Conservation (phyloP, 2,329 filamentous ascomycete genomes). For the Fusarium paranaense region DNA sequence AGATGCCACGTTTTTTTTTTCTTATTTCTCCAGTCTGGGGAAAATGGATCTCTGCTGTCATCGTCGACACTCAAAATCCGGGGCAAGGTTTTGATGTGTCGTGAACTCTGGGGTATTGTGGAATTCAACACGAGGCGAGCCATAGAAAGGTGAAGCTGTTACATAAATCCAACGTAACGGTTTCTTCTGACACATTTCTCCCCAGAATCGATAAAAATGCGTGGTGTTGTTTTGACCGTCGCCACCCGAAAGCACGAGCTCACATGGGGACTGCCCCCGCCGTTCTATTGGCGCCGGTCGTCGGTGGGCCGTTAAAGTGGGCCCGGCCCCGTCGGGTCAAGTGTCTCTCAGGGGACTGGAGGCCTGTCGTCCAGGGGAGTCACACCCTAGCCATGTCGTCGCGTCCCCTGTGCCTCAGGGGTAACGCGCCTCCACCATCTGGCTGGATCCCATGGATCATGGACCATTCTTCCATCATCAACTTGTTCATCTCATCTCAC, state of each 20-base stretch:
- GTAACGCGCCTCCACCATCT: neutral
- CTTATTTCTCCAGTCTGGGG: conserved; percentile 22
- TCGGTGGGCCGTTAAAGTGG: conserved; percentile 1
- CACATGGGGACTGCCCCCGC: neutral
- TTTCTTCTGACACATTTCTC: conserved; percentile 13
- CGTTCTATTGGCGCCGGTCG: neutral
- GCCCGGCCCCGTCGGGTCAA: neutral
- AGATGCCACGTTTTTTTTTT: neutral
- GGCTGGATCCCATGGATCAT: neutral
- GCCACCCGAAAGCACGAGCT: conserved; percentile 1
- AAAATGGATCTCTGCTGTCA: conserved; percentile 15
- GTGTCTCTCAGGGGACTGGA: neutral
- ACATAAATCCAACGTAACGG: conserved; percentile 43
- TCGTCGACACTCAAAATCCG: neutral
- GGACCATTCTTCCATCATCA: neutral
- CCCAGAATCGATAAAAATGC: neutral
- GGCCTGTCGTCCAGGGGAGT: neutral
- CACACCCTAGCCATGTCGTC: neutral
- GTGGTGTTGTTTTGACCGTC: neutral
- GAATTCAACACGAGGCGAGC: conserved; percentile 20
- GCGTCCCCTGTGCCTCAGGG: conserved; percentile 1
- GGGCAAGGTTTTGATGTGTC: conserved; percentile 14
- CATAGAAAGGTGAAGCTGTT: conserved; percentile 39
- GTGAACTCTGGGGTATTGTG: conserved; percentile 37
- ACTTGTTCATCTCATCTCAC: conserved; percentile 6